Base-by-base conservation (phyloP, 1,284 basidiomycete species). In the Puccinia horiana region DNA sequence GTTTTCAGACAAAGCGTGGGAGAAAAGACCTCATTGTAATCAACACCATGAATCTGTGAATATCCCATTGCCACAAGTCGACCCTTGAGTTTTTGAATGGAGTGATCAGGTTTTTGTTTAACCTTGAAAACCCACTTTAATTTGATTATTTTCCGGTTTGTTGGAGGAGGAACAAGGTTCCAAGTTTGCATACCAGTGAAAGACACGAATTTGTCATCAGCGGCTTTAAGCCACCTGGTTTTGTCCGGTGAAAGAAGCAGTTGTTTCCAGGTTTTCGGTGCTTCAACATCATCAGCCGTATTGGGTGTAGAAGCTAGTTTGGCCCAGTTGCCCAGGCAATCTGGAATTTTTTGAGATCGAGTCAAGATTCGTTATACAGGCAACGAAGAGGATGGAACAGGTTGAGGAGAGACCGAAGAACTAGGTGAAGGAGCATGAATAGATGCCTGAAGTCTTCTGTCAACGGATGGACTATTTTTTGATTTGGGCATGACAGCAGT, bases 121-220 rank as follows among this genome's bases (percentile, higher is more conserved):
- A 32, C 35, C 54, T 54, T 76, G n/a, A 76, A 76, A 18, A 76
- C 54, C 75, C 75, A 76, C 32, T 76, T 76, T 11, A 32, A 58
- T 12, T 76, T 63, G 2, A 76, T 76, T 8, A 76, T 58, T 8
- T 58, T 58, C n/a, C 29, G 23, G 23, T 63, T 63, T 9, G 23
- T 2, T 6, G 75, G 75, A 1, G 29, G 9, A 12, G 54, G 56
- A 26, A 63, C 75, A 1, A 61, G 26, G 6, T 40, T 42, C 75
- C 75, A 61, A 16, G 40, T 42, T 37, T 63, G 8, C 75, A 76
- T 76, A 1, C 56, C 75, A 2, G 32, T 26, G 2, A 76, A 54
- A 11, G 56, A 14, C 1, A 18, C 8, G 18, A 63, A 42, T 26
- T 76, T n/a, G 29, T 56, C 54, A 23, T 76, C 37, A 1, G 52